Evolutionary conservation across 2,329 filamentous ascomycete genomes (phyloP).

Genomic region (Fusarium ramigenum): DNA sequence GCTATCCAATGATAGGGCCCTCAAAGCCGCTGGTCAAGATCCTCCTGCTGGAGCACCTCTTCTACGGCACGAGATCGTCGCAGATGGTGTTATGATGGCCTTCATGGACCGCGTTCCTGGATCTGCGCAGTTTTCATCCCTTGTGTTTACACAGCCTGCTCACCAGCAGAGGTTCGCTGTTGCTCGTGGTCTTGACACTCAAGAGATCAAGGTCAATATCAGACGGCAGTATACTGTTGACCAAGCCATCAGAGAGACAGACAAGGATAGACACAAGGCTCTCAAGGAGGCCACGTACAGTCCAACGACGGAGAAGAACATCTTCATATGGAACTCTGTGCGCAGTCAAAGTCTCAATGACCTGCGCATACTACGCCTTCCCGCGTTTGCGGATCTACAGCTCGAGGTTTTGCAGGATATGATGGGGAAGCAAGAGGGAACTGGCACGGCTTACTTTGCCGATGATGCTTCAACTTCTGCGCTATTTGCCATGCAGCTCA

Average conservation of each 20-base stretch:
- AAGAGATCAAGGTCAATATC: background rate
- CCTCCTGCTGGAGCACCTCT: background rate
- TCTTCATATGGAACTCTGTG: background rate
- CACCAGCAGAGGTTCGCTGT: background rate
- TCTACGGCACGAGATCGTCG: background rate
- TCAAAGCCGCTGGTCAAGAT: background rate
- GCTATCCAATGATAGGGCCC: rapidly evolving
- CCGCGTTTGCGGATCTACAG: background rate
- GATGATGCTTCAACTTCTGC: background rate
- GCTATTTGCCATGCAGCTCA: constrained; percentile 5
- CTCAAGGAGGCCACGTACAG: background rate
- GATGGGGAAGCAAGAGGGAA: background rate
- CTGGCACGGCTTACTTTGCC: background rate
- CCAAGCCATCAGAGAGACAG: background rate
- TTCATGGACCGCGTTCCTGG: background rate
- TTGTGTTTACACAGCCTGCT: background rate
- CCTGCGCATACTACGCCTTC: background rate
- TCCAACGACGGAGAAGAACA: background rate
- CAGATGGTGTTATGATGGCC: background rate
- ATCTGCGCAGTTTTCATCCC: background rate
- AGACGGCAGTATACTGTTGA: constrained; percentile 1
- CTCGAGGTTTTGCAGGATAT: background rate
- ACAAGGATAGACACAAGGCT: background rate
- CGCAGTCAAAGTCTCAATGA: background rate
- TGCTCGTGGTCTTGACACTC: background rate